Base-by-base conservation (phyloP, 139 green algal genomes). In the Trebouxia sp. region DNA sequence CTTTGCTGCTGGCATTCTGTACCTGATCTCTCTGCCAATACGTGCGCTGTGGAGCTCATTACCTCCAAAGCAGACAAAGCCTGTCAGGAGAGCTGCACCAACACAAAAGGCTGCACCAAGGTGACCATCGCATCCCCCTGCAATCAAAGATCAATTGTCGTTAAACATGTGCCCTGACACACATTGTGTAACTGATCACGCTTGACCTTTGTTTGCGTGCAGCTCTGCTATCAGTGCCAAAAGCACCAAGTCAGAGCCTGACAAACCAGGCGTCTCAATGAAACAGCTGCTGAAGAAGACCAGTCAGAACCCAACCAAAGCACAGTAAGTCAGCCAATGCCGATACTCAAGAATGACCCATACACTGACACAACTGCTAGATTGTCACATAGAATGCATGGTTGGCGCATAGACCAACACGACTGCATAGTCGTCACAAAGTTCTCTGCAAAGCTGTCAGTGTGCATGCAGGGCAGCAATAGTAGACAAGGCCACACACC, bases 211-310 rank as follows among this genome's bases (percentile, higher is more conserved):
- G n/a, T n/a, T n/a, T 45, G 35, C 12, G 28, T 72, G 62, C 62
- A 72, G 62, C 43, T 26, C n/a, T n/a, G n/a, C n/a, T n/a, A n/a
- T n/a, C 62, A 53, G 14, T 28, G 32, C 62, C 11, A 45, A 72
- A 15, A 11, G 9, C 20, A 66, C 51, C 7, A 42, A 26, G 30
- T 42, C 35, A 30, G 32, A 37, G 35, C 22, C 62, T 45, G 42
- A 81, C 39, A 38, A 51, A 24, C 53, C 76, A 28, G 53, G 76
- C 26, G 53, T 75, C 3, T 75, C 53, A 10, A 74, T 81, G 32
- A 81, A 81, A 41, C 51, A 72, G 22, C 76, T 81, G 6, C 3
- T 81, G 53, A 81, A 81, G 55, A 65, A 81, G 55, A 56, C 76
- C 17, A 81, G 35, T 65, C 43, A 69, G 24, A 38, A 17, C 37